Percentiles rank a stretch among this genome's conserved stretches.
phyloP scores from a whole-genome alignment of 176 grass and related monocot genomes.

The Rhynchospora breviuscula region DNA sequence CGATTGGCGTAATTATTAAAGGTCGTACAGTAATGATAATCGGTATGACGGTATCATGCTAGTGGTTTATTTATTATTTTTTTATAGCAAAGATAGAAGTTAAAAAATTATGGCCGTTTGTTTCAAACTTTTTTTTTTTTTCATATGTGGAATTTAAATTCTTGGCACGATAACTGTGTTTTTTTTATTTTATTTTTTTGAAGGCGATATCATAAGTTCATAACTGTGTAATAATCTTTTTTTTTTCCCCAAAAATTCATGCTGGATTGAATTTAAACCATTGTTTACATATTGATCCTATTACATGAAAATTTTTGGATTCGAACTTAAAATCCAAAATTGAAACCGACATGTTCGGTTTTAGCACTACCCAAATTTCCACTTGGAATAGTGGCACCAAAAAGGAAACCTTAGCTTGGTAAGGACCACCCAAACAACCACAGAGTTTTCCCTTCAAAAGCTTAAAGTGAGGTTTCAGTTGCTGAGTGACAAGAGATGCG shows the following conservation, averaged over 20 bases:
- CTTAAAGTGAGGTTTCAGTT: slow-evolving; percentile 1
- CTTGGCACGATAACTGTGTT: too few species aligned
- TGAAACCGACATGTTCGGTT: not conserved
- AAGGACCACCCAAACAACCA: slow-evolving; percentile 5
- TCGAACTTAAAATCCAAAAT: not conserved
- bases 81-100: too few species aligned
- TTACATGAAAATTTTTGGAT: not conserved
- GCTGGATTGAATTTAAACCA: not conserved
- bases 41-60: too few species aligned
- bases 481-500: not conserved
- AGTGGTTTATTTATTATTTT: too few species aligned
- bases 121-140: too few species aligned
- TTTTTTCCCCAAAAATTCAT: not conserved
- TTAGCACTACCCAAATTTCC: not conserved
- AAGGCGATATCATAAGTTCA: too few species aligned
- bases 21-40: too few species aligned
- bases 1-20: too few species aligned
- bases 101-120: too few species aligned
- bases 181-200: not conserved
- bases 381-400: slow-evolving; percentile 6
- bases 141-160: too few species aligned
- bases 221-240: not conserved
- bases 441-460: not conserved
- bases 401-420: not conserved
- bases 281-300: not conserved